Percentiles rank a stretch among this genome's conserved stretches.
These are phyloP conservation scores for Picocystis salinarum DNA, from an alignment of 139 green algal species.

Conservation along the genomic window DNA sequence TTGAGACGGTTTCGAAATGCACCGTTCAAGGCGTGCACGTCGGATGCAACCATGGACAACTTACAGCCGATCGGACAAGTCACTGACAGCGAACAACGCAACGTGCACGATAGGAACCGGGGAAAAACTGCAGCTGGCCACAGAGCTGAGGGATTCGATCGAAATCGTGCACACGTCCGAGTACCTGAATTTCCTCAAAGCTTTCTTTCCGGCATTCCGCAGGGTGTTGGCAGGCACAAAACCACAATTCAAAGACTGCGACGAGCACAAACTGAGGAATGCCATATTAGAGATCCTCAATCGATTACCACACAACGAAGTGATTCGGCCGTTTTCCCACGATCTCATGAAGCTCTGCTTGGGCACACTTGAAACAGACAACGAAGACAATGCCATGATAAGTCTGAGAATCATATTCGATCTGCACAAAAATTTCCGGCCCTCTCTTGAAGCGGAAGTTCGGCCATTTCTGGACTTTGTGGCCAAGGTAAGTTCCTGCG, in stretches of 20 bases:
- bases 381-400: conserved; percentile 71
- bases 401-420: conserved; percentile 63
- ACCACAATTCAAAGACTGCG: conserved; percentile 13
- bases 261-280: conserved; percentile 46
- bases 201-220: conserved; percentile 29
- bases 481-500: conserved; percentile 20
- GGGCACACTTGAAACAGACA: conserved; percentile 49
- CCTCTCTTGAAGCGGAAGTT: conserved; percentile 34
- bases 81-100: no score
- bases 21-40: no score
- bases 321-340: conserved; percentile 25
- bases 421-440: conserved; percentile 64
- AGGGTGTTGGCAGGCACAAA: conserved; percentile 20
- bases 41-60: no score
- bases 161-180: conserved; percentile 36
- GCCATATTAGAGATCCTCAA: conserved; percentile 49
- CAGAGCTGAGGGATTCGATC: conserved; percentile 37
- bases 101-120: no score
- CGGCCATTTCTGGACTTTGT: conserved; percentile 63
- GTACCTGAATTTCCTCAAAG: conserved; percentile 33
- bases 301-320: conserved; percentile 49
- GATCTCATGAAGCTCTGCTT: conserved; percentile 43
- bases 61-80: no score
- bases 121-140: conserved; percentile 22
- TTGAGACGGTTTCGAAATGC: no score